Evolutionary conservation across 2,329 filamentous ascomycete species (phyloP), one percentile per base, ranked within the genome.

Genomic region (Tolypocladium ophioglossoides): DNA sequence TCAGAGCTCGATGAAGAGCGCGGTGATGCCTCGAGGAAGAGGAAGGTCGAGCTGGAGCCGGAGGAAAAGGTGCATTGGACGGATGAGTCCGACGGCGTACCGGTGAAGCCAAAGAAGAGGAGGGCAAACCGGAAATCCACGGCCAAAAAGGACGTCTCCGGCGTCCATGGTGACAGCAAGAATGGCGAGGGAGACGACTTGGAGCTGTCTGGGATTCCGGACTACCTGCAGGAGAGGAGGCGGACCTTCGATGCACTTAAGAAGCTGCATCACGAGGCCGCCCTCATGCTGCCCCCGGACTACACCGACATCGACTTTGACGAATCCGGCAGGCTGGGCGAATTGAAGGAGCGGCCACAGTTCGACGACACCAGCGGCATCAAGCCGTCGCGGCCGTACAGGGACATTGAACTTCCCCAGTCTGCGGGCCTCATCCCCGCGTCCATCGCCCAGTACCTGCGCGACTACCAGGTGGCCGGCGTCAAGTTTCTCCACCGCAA

Each of bases 391-490:
- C 79, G 85, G 16, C 75, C 77, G 0, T 91, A 94, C 68, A 76
- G 85, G 62, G 89, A 95, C 58, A 85, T 96, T 50, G 75, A 82
- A 48, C 75, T 97, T 27, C 79, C 81, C 16, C 83, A 85, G 60
- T 95, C 91, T 1, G 80, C 83, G 0, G 92, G 91, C 0, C 66
- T 91, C 4, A 91, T 99, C 40, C 94, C 94, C 0, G 91, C 89
- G 0, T 82, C 90, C 0, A 89, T 97, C 53, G 91, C 92, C 0
- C 91, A 94, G 65, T 96, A 94, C 72, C 75, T 99, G 50, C 84
- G 94, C 56, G 88, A 91, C 58, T 99, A 99, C 63, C 94, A 99
- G 68, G 77, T 97, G 1, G 80, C 87, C 32, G 94, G 94, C 6
- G 89, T 87, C 16, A 78, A 81, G 35, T 97, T 96, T 63, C 76